These are phyloP conservation scores for Camelina hispida DNA, from an alignment of 345 rosid genomes.

Conservation along the genomic window DNA sequence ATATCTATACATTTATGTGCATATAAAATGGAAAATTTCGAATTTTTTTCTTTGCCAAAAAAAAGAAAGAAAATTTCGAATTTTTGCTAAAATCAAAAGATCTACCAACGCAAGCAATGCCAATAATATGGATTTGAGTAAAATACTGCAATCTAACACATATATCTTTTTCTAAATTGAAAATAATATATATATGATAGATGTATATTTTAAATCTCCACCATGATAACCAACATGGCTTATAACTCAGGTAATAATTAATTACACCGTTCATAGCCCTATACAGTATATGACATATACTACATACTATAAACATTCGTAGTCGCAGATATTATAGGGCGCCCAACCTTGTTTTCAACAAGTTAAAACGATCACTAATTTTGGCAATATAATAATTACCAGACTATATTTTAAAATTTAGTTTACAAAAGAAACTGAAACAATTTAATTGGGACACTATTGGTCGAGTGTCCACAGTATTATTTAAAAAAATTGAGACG, in stretches of 20 bases:
- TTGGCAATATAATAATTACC: background rate
- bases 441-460: constrained; percentile 17
- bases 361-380: background rate
- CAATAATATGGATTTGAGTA: background rate
- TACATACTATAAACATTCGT: background rate
- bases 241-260: background rate
- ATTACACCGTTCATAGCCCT: background rate
- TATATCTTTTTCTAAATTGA: background rate
- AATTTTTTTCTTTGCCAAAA: background rate
- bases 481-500: background rate
- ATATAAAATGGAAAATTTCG: constrained; percentile 8
- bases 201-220: background rate
- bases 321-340: background rate
- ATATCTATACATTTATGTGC: background rate
- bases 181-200: background rate
- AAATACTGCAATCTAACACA: constrained; percentile 12
- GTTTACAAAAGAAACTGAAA: background rate
- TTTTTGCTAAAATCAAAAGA: background rate
- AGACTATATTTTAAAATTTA: background rate
- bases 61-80: background rate
- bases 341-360: background rate
- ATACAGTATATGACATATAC: background rate
- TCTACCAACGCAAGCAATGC: constrained; percentile 17
- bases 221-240: background rate
- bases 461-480: constrained; percentile 19